Percentiles rank a stretch among this genome's conserved stretches.
Evolutionary conservation across 805 yeast genomes (phyloP).

Genomic region (Pichia eremophila): DNA sequence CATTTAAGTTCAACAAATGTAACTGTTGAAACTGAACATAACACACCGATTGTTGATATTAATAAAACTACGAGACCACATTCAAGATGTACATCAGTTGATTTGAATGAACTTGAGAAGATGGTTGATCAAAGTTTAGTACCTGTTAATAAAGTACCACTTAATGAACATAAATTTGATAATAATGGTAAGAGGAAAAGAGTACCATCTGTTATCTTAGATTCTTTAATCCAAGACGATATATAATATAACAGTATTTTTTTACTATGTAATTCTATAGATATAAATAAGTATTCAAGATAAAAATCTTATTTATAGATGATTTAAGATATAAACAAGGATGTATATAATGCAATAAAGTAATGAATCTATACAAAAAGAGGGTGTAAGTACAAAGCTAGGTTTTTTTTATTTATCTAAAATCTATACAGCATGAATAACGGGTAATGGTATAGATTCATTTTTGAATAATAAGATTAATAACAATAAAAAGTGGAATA

Average conservation of each 20-base stretch:
- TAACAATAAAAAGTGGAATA: too few species aligned
- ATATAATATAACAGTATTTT: neutral
- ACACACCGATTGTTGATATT: too few species aligned
- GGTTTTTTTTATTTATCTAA: too few species aligned
- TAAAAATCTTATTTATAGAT: neutral
- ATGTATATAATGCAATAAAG: neutral
- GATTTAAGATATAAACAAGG: neutral
- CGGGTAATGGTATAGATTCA: too few species aligned
- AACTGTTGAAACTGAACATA: too few species aligned
- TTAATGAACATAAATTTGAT: neutral
- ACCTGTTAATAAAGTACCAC: neutral
- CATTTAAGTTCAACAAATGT: too few species aligned
- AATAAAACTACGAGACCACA: neutral
- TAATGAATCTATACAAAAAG: neutral
- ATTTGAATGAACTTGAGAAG: slow-evolving; percentile 9
- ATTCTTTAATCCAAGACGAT: slow-evolving; percentile 25
- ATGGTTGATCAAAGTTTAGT: slow-evolving; percentile 8
- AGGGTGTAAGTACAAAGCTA: neutral
- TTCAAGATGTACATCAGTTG: slow-evolving; percentile 4
- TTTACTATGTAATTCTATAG: too few species aligned
- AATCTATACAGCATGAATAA: too few species aligned
- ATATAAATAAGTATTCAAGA: too few species aligned
- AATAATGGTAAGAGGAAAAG: slow-evolving; percentile 11
- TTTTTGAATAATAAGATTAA: too few species aligned
- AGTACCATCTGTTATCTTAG: slow-evolving; percentile 33